Evolutionary conservation across 2,329 filamentous ascomycete species (phyloP), one percentile per base, ranked within the genome.

Genomic region (Ophiocordyceps camponoti-leonardi): DNA sequence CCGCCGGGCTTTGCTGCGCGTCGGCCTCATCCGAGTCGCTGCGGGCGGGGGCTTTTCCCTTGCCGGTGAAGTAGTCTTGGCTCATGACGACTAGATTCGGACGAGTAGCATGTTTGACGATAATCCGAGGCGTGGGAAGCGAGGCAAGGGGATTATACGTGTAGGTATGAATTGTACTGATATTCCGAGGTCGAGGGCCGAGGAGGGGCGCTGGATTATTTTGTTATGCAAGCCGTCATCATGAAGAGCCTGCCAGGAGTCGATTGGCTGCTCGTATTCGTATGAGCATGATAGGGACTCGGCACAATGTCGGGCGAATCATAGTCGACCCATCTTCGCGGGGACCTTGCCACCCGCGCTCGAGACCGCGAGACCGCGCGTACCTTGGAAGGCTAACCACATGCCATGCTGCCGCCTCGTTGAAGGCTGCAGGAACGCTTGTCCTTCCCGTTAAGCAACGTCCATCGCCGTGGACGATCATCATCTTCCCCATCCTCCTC

Each of bases 1-100:
- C 46, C 52, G 51, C 46, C 52, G 51, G 47, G 39, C 56, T 50
- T 45, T 57, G 51, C 46, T 57, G 52, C 48, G 52, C 46, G 51
- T 60, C 55, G 49, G 51, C 46, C 40, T 60, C 56, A 44, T 28
- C 10, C 26, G 53, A 48, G 44, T 60, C 59, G 49, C 56, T 55
- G 46, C 53, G 55, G 44, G 59, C 56, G 47, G 61, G 63, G 54
- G 60, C 56, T 61, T 75, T 74, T 53, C 71, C 72, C 62, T 78
- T 78, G 51, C 63, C 64, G 52, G 63, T 66, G 52, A 67, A 69
- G 53, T 77, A 72, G 54, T 77, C 69, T 61, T 78, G 72, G 63
- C 72, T 79, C 75, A 80, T 80, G 50, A 55, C 67, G 57, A 54
- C 53, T 48, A 47, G 48, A 42, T 50, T 49, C 50, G 44, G 50